Evolutionary conservation across 1,139 yeast genomes (phyloP).

Genomic region (Meyerozyma sp.): DNA sequence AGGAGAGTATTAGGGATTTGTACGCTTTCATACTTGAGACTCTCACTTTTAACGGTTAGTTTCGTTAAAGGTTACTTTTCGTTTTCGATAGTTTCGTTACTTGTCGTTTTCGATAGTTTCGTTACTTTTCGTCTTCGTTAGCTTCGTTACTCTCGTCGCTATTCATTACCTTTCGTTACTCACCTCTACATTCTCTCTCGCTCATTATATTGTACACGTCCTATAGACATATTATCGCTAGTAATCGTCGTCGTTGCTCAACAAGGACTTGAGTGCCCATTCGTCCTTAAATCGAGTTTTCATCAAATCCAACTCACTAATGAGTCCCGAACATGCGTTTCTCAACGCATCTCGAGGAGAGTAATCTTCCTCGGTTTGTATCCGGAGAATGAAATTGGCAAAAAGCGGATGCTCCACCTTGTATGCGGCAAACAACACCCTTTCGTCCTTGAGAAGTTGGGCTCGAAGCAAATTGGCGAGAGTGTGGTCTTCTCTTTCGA

Average conservation of each 20-base stretch:
- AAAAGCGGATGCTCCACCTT: constrained; percentile 96
- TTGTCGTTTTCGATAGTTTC: too few species aligned
- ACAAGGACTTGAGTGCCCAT: constrained; percentile 84
- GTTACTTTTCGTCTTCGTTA: too few species aligned
- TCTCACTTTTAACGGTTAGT: too few species aligned
- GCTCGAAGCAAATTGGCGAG: constrained; percentile 85
- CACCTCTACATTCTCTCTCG: background rate
- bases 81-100: too few species aligned
- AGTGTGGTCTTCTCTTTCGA: constrained; percentile 97
- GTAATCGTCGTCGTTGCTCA: constrained; percentile 46
- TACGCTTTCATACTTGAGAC: too few species aligned
- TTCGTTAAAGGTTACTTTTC: too few species aligned
- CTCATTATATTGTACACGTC: too few species aligned
- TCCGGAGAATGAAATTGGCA: constrained; percentile 88
- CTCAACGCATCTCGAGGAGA: constrained; percentile 86
- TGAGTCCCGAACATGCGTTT: constrained; percentile 81
- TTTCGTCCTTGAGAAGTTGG: constrained; percentile 77
- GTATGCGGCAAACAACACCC: constrained; percentile 92
- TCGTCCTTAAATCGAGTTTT: constrained; percentile 80
- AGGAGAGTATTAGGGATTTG: background rate
- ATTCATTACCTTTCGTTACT: background rate
- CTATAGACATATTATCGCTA: constrained; percentile 3
- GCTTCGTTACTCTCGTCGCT: too few species aligned
- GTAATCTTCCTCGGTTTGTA: constrained; percentile 94
- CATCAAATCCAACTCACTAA: constrained; percentile 70